Evolutionary conservation across 2,329 filamentous ascomycete genomes (phyloP), one percentile per base, ranked within the genome.

Genomic region (Paraphoma sp.): DNA sequence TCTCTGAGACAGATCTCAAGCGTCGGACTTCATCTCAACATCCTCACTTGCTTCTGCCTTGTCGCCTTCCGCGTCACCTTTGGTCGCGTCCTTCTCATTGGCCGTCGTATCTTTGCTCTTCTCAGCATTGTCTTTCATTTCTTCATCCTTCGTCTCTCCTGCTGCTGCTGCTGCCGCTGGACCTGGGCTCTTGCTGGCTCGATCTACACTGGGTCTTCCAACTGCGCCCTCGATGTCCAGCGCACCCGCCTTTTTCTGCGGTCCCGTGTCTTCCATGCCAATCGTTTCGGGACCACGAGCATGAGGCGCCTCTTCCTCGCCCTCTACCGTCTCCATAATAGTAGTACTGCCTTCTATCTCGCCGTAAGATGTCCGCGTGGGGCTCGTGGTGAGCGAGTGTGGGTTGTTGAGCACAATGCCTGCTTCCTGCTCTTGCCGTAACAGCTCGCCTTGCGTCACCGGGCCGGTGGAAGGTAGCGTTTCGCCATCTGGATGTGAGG

Each of bases 391-490:
- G 17, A 75, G 56, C 7, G 65, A 66, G 51, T 73, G 70, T 4
- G 78, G 76, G 12, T 76, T 73, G 56, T 71, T 84, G 23, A 91
- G 89, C 6, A 94, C 89, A 14, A 94, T 87, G 38, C 91, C 91
- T 1, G 90, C 89, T 71, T 90, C 87, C 77, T 96, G 92, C 75
- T 96, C 92, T 76, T 95, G 90, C n/a, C 92, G 83, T 23, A 96
- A 81, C 18, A 96, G 82, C 75, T 96, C 92, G 46, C 92, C 92
- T 76, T 96, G 92, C 0, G 91, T 93, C 63, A 74, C 61, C 48
- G 73, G 53, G 52, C 74, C 68, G 48, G 74, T 66, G 51, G 66
- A 71, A 29, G 74, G 74, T 48, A 77, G 69, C 10, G 76, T 74
- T 53, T 74, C 71, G 31, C 72, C 71, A 30, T 75, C 72, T 7